A percentile compares a stretch with the other conserved stretches of the same genome.
phyloP scores from a whole-genome alignment of 805 yeast genomes.

The Metschnikowia arizonensis region DNA sequence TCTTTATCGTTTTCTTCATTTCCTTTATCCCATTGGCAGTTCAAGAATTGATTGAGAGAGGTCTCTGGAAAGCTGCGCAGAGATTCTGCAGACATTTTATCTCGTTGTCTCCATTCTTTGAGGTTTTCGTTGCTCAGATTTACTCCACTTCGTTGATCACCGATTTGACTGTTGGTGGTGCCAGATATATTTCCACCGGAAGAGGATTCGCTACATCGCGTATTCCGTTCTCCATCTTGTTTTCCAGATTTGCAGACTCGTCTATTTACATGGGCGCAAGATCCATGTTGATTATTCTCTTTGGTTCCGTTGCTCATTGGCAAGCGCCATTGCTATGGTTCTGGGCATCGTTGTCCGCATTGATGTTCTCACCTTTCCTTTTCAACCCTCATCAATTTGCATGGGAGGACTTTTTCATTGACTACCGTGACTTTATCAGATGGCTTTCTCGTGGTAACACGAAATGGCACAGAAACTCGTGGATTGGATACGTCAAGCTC shows the following conservation, averaged over 20 bases:
- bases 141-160: conserved; percentile 67
- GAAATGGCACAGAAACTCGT: conserved; percentile 82
- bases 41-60: conserved; percentile 74
- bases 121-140: conserved; percentile 72
- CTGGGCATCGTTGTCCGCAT: conserved; percentile 65
- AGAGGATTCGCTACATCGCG: conserved; percentile 78
- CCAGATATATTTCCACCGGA: conserved; percentile 77
- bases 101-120: conserved; percentile 74
- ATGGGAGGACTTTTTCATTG: conserved; percentile 65
- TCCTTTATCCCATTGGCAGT: conserved; percentile 73
- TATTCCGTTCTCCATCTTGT: conserved; percentile 59
- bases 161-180: conserved; percentile 75
- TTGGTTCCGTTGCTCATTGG: conserved; percentile 63
- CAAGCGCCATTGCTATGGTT: conserved; percentile 56
- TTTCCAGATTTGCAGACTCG: conserved; percentile 62
- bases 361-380: conserved; percentile 66
- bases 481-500: conserved; percentile 79
- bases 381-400: conserved; percentile 78
- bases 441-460: conserved; percentile 82
- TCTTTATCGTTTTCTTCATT: conserved; percentile 67
- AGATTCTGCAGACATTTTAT: conserved; percentile 63
- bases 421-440: conserved; percentile 51
- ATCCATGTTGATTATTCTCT: conserved; percentile 61
- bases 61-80: conserved; percentile 62
- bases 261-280: conserved; percentile 82